Base-by-base conservation (phyloP, 306 rosid genomes). In the Ammopiptanthus mongolicus region DNA sequence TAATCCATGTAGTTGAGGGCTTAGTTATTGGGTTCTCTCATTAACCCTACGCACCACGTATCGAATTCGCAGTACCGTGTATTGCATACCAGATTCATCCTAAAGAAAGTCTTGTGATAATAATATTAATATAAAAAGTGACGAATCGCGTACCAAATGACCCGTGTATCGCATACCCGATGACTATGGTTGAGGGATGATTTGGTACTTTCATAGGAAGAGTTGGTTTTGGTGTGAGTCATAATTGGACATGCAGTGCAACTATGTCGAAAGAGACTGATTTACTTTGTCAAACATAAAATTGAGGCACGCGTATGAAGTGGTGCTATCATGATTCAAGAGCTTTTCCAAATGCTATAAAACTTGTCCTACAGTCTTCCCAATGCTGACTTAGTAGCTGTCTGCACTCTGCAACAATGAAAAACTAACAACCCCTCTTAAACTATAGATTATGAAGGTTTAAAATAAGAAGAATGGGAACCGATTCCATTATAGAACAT, bases 221-320 rank as follows among this genome's bases (percentile, higher is more conserved):
- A 81, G 64, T 78, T 44, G 88, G 78, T 57, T 62, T 29, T 73
- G 3, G 67, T 68, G 74, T 67, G 84, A 69, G 79, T 65, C 64
- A 63, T 48, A 36, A 67, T 50, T 65, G 68, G 64, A 29, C 64
- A 65, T 37, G 67, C 67, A n/a, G 5, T 67, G 61, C 29, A 34
- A 72, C 29, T 76, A 18, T 70, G 39, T 31, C 3, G 80, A 68
- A 68, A 80, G 44, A 34, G 55, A 69, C 55, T 62, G 36, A 25
- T 67, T 76, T 77, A 67, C 87, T 33, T 56, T 52, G 77, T 80
- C 85, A 84, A 84, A 77, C 80, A 2, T 25, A 14, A 58, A 36
- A 39, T 37, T 42, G 64, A 29, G n/a, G 8, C 65, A 76, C 58
- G 73, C 64, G 42, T 60, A 17, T 53, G 39, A 64, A 12, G 8